Conservation (phyloP, 805 yeast genomes). For the Ogataea angusta region DNA sequence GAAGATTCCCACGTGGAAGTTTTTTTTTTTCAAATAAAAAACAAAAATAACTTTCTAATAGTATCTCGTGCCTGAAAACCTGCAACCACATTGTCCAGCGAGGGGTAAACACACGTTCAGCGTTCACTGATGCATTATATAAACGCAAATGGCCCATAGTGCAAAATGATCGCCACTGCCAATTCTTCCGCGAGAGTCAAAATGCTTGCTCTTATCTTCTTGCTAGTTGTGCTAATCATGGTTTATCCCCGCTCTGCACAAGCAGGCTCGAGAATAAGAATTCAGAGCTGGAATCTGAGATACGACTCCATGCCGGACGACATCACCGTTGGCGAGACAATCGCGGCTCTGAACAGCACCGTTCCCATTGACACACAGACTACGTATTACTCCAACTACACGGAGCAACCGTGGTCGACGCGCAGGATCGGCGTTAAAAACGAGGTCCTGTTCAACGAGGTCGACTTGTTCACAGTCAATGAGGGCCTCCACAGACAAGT, state of each 20-base stretch:
- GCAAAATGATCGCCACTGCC: neutral
- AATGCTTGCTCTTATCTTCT: neutral
- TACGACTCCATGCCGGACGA: conserved; percentile 26
- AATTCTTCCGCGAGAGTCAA: neutral
- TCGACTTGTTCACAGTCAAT: conserved; percentile 41
- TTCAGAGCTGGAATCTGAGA: conserved; percentile 32
- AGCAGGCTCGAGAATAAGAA: conserved; percentile 5
- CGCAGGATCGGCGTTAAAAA: conserved; percentile 35
- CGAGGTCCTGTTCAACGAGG: conserved; percentile 33
- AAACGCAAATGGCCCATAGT: neutral
- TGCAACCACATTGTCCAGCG: neutral
- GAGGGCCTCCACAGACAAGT: conserved; percentile 48
- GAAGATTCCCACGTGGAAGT: conserved; percentile 1
- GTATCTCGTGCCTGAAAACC: neutral
- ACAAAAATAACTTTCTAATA: neutral
- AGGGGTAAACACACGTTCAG: neutral
- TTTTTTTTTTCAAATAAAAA: neutral
- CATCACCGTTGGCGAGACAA: conserved; percentile 22
- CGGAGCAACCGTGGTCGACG: conserved; percentile 35
- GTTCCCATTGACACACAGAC: conserved; percentile 25
- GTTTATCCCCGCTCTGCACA: neutral
- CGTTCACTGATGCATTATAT: neutral
- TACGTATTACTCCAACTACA: conserved; percentile 24
- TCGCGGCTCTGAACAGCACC: conserved; percentile 16
- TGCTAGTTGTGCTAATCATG: neutral